These are phyloP conservation scores for Lentinula boryana DNA, from an alignment of 768 basidiomycete genomes.

Conservation along the genomic window DNA sequence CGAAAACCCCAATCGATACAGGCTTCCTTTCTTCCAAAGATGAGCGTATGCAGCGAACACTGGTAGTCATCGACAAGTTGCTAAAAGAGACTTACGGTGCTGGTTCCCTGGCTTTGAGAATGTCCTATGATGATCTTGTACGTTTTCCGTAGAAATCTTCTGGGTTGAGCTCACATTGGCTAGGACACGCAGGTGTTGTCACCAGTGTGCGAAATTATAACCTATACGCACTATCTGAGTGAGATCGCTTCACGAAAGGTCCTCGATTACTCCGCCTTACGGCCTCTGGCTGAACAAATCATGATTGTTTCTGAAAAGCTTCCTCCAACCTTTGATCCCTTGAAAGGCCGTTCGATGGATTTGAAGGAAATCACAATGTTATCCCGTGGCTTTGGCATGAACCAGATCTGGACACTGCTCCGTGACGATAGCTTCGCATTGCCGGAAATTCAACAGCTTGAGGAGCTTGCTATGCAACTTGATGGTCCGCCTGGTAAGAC, in stretches of 20 bases:
- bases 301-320: slow-evolving; percentile 27
- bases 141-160: not conserved
- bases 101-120: not conserved
- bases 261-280: slow-evolving; percentile 64
- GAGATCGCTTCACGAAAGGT: slow-evolving; percentile 5
- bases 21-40: not conserved
- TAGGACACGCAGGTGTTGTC: not conserved
- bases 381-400: slow-evolving; percentile 67
- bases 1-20: not conserved
- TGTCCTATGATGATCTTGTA: not conserved
- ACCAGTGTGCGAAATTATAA: slow-evolving; percentile 24
- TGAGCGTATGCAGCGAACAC: not conserved
- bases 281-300: slow-evolving; percentile 54
- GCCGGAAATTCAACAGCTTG: slow-evolving; percentile 13
- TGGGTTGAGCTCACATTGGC: not conserved
- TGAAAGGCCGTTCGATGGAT: slow-evolving; percentile 24
- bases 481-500: slow-evolving; percentile 12
- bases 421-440: slow-evolving; percentile 19
- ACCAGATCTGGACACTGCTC: slow-evolving; percentile 62
- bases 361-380: slow-evolving; percentile 49
- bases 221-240: slow-evolving; percentile 36
- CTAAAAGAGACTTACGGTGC: not conserved
- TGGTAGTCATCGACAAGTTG: not conserved
- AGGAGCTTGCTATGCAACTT: slow-evolving; percentile 14
- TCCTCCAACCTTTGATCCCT: slow-evolving; percentile 24